Base-by-base conservation (phyloP, 2,329 filamentous ascomycete genomes). In the Escovopsis sp. region DNA sequence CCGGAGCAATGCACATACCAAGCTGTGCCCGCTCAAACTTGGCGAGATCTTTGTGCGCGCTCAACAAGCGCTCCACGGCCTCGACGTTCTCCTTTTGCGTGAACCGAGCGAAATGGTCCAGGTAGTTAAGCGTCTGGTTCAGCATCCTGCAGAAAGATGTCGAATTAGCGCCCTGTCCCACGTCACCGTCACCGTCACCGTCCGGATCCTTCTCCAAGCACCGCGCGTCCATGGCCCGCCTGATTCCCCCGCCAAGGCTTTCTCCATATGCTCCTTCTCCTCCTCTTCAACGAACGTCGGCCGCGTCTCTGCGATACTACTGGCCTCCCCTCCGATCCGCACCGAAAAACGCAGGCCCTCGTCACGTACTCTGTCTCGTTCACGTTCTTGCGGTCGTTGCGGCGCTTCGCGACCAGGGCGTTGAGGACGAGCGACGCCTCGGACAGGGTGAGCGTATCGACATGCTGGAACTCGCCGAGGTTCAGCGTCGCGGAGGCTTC, bases 11-110 rank as follows among this genome's bases (percentile, higher is more conserved):
- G 2, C 27, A 38, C 70, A 45, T 68, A 88, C 87, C 89, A 48
- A 96, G 71, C 65, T 95, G 86, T 36, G 86, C 88, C 54, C 86
- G 77, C 72, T 98, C 91, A 59, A 96, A 96, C 60, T 87, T 84
- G 55, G 85, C 84, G 52, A 98, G 68, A 58, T 86, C 78, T 48
- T 78, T 76, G 57, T 86, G 82, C 44, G 81, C 75, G 50, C 83
- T 83, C 48, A 95, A 72, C 52, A 95, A 68, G 45, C 85, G 78
- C 63, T 94, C 87, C 29, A 96, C 86, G n/a, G 86, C 84, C 65
- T 94, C 84, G 56, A 94, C 84, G 51, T 91, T 91, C 61, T 94
- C 85, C 60, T 89, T 87, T 54, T 88, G 80, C 66, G 94, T 94
- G 73, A 96, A 96, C 31, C 91, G 84, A 14, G 88, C 83, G 64